phyloP scores from a whole-genome alignment of 805 yeast genomes.

The Metschnikowia dekortorum region DNA sequence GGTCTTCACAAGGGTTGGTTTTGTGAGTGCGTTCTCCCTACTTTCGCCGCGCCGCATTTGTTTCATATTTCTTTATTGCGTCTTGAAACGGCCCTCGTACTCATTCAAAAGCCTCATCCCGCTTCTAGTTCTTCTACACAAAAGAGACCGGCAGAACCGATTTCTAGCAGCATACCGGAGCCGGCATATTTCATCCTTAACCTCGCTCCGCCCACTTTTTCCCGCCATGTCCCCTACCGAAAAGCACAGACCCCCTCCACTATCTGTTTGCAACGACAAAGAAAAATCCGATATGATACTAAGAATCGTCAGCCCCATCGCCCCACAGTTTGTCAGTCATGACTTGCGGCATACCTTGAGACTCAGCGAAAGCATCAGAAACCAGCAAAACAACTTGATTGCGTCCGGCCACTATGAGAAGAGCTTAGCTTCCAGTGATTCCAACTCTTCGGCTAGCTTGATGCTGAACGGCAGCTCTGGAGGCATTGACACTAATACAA shows the following conservation, averaged over 20 bases:
- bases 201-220: not conserved
- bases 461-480: constrained; percentile 2
- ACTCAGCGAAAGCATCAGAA: constrained; percentile 14
- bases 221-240: constrained; percentile 9
- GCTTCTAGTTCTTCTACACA: constrained; percentile 1
- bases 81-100: constrained; percentile 4
- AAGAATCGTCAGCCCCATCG: constrained; percentile 15
- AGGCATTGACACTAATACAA: not conserved
- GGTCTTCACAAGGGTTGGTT: not conserved
- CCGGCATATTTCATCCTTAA: not conserved
- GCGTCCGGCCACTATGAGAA: constrained; percentile 9
- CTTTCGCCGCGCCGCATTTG: constrained; percentile 4
- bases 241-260: constrained; percentile 13
- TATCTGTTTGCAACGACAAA: constrained; percentile 10
- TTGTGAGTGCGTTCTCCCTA: constrained; percentile 1
- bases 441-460: not conserved
- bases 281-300: constrained; percentile 12
- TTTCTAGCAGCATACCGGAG: not conserved
- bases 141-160: not conserved
- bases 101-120: constrained; percentile 1
- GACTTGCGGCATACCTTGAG: constrained; percentile 16
- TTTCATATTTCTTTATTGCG: constrained; percentile 4
- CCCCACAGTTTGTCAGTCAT: constrained; percentile 12
- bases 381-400: constrained; percentile 16
- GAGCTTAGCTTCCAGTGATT: not conserved